phyloP scores from a whole-genome alignment of 225 moss, liverwort and hornwort genomes.

The Sphagnum tenellum region DNA sequence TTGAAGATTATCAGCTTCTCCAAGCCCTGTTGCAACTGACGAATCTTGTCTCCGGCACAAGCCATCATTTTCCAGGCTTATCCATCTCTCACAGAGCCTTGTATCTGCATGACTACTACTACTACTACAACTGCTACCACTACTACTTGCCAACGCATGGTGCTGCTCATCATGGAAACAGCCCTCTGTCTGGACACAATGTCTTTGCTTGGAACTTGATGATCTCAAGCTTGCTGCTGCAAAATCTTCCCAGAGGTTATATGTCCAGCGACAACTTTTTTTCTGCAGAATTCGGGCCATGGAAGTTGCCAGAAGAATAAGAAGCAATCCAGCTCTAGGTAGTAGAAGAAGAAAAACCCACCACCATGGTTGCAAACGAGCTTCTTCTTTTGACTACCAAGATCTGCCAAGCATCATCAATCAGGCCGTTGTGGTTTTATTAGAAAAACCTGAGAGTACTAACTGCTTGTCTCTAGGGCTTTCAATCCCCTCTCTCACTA shows the following conservation, averaged over 20 bases:
- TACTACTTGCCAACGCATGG: not conserved
- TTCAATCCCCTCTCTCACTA: too few relatives aligned
- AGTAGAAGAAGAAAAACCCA: too few relatives aligned
- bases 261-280: constrained; percentile 13
- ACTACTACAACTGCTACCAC: not conserved
- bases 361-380: too few relatives aligned
- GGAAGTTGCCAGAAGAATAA: not conserved
- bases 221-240: constrained; percentile 4
- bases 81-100: not conserved
- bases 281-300: constrained; percentile 35
- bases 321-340: too few relatives aligned
- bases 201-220: constrained; percentile 6
- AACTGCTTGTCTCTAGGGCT: too few relatives aligned
- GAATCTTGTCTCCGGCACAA: not conserved
- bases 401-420: too few relatives aligned
- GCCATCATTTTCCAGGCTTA: not conserved
- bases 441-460: too few relatives aligned
- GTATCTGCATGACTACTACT: constrained; percentile 7
- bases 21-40: not conserved
- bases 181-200: not conserved
- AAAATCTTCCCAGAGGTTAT: constrained; percentile 24
- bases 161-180: too few relatives aligned
- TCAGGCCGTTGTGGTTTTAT: too few relatives aligned
- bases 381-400: too few relatives aligned
- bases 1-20: constrained; percentile 1